phyloP scores from a whole-genome alignment of 805 yeast species.

The Pichia ethanolica region DNA sequence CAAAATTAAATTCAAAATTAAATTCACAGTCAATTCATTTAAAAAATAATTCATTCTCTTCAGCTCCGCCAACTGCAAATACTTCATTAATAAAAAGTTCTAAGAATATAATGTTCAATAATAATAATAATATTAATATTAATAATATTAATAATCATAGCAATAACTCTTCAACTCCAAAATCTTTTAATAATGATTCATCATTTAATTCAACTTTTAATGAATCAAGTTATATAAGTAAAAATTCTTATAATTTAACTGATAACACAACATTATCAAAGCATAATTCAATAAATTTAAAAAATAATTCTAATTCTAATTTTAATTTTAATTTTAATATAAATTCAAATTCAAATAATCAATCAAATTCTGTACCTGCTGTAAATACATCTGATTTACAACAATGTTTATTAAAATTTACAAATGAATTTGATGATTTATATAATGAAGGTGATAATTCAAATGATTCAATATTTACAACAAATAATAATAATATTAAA shows the following conservation, averaged over 20 bases:
- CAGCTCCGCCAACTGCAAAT: conserved; percentile 6
- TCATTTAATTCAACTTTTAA: conserved; percentile 3
- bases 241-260: background rate
- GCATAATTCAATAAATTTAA: background rate
- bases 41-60: background rate
- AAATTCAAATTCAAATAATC: background rate
- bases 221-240: conserved; percentile 3
- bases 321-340: background rate
- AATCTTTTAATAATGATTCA: background rate
- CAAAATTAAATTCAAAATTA: background rate
- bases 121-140: too few species aligned
- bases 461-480: conserved; percentile 23
- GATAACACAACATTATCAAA: conserved; percentile 5
- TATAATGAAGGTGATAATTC: conserved; percentile 5
- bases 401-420: conserved; percentile 32
- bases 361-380: conserved; percentile 11
- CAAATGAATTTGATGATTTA: conserved; percentile 35
- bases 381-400: conserved; percentile 34
- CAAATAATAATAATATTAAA: too few species aligned
- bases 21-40: background rate
- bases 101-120: background rate
- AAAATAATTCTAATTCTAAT: conserved; percentile 4
- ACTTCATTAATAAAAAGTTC: background rate
- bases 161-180: conserved; percentile 3
- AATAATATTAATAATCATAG: too few species aligned